Conservation (phyloP, 1,284 basidiomycete genomes). For the Ceratobasidium sp. region DNA sequence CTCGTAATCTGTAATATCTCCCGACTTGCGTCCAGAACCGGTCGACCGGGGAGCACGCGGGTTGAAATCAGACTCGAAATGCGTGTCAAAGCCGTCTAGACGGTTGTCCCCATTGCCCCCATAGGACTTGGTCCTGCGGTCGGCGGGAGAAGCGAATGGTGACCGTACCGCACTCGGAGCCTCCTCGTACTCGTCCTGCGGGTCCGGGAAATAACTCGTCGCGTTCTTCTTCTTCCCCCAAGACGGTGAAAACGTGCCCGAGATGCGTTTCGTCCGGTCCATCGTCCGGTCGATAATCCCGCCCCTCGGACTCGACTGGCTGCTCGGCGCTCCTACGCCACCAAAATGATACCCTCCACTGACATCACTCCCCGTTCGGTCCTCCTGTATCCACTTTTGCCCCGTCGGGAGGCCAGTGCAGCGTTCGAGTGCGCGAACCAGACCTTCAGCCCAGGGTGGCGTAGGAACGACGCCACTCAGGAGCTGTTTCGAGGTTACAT, state of each 20-base stretch:
- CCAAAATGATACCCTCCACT: slow-evolving; percentile 69
- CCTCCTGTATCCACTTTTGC: slow-evolving; percentile 75
- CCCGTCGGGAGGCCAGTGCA: slow-evolving; percentile 78
- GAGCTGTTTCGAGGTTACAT: slow-evolving; percentile 81
- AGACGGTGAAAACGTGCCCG: slow-evolving; percentile 42
- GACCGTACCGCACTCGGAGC: slow-evolving; percentile 57
- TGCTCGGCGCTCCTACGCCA: slow-evolving; percentile 61
- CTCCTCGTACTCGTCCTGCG: slow-evolving; percentile 33
- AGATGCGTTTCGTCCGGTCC: slow-evolving; percentile 38
- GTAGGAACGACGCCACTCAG: slow-evolving; percentile 80
- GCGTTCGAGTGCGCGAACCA: slow-evolving; percentile 79
- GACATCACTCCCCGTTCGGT: slow-evolving; percentile 55
- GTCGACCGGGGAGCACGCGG: slow-evolving; percentile 10
- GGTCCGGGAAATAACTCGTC: slow-evolving; percentile 32
- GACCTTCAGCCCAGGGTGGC: slow-evolving; percentile 79
- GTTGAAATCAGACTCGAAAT: slow-evolving; percentile 60
- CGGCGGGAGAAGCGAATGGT: slow-evolving; percentile 71
- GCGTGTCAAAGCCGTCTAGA: slow-evolving; percentile 49
- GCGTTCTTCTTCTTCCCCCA: slow-evolving; percentile 65
- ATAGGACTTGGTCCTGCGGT: slow-evolving; percentile 56
- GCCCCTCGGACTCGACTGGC: slow-evolving; percentile 54
- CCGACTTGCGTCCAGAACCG: slow-evolving; percentile 31
- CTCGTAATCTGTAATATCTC: slow-evolving; percentile 30
- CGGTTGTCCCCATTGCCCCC: slow-evolving; percentile 47
- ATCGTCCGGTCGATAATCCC: slow-evolving; percentile 41